Percentiles rank a stretch among this genome's conserved stretches.
These are phyloP conservation scores for Suillus spraguei DNA, from an alignment of 768 basidiomycete species.

Conservation along the genomic window DNA sequence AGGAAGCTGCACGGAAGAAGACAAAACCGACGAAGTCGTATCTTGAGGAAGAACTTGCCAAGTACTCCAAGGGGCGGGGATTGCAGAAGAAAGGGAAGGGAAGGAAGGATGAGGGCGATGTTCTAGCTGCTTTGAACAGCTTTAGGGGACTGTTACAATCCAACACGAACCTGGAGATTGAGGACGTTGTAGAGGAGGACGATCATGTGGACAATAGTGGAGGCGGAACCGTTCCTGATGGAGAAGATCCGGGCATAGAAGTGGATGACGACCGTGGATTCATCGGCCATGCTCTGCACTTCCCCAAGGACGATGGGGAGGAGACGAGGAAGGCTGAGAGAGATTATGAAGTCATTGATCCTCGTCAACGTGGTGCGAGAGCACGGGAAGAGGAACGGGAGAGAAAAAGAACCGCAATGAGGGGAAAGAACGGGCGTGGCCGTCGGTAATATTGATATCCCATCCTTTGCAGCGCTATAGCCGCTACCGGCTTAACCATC, in stretches of 20 bases:
- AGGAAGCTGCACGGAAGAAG: constrained; percentile 55
- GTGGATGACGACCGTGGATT: constrained; percentile 80
- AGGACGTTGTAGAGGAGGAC: constrained; percentile 21
- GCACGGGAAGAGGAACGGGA: constrained; percentile 82
- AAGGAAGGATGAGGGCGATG: constrained; percentile 71
- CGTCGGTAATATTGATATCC: constrained; percentile 27
- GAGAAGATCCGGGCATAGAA: constrained; percentile 62
- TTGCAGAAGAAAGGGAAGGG: constrained; percentile 57
- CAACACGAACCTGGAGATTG: constrained; percentile 33
- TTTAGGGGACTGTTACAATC: constrained; percentile 73
- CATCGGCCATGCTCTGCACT: constrained; percentile 68
- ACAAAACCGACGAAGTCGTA: constrained; percentile 65
- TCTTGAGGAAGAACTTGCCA: constrained; percentile 79
- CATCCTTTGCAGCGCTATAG: not conserved
- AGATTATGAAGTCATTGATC: constrained; percentile 91
- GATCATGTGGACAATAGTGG: constrained; percentile 18
- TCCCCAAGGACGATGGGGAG: constrained; percentile 79
- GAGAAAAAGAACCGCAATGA: constrained; percentile 44
- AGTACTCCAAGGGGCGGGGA: constrained; percentile 71
- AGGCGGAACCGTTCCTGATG: constrained; percentile 21
- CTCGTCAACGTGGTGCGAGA: constrained; percentile 67
- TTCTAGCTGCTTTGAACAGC: constrained; percentile 66
- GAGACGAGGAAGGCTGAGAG: constrained; percentile 77
- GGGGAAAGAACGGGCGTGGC: constrained; percentile 23
- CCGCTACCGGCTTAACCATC: too few relatives aligned